These are phyloP conservation scores for Aleurites moluccanus DNA, from an alignment of 441 rosid genomes.

Conservation along the genomic window DNA sequence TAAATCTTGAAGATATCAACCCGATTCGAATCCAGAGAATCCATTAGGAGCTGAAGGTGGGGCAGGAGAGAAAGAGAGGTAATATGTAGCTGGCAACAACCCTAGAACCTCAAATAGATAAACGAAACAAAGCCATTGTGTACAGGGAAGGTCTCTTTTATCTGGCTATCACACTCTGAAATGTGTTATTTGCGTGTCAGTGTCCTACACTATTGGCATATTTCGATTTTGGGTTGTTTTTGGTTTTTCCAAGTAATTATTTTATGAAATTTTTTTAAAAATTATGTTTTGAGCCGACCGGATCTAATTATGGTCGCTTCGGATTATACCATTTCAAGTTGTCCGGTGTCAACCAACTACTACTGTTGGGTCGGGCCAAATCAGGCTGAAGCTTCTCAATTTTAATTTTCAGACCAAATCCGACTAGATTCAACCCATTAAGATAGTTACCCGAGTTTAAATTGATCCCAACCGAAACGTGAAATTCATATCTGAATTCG, in stretches of 20 bases:
- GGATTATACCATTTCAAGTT: too few relatives aligned
- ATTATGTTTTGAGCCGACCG: too few relatives aligned
- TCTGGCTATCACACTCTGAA: not conserved
- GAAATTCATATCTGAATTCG: too few relatives aligned
- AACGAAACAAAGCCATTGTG: not conserved
- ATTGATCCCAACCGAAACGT: too few relatives aligned
- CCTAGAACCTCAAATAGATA: not conserved
- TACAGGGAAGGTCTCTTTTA: not conserved
- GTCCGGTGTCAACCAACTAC: too few relatives aligned
- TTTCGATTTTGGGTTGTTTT: not conserved
- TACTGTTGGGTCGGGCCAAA: too few relatives aligned
- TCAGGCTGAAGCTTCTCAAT: too few relatives aligned
- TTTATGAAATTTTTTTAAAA: too few relatives aligned
- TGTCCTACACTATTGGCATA: not conserved
- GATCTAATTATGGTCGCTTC: too few relatives aligned
- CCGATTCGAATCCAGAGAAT: slow-evolving; percentile 38
- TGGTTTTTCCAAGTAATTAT: not conserved
- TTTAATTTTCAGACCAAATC: too few relatives aligned
- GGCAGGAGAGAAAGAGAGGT: not conserved
- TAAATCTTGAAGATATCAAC: slow-evolving; percentile 64
- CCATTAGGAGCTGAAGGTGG: slow-evolving; percentile 38
- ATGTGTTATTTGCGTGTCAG: slow-evolving; percentile 6
- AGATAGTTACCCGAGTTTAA: too few relatives aligned
- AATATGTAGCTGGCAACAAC: not conserved
- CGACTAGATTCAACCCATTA: too few relatives aligned